These are phyloP conservation scores for Kipferlia bialata DNA, from an alignment of 78 protist genomes.

Conservation along the genomic window DNA sequence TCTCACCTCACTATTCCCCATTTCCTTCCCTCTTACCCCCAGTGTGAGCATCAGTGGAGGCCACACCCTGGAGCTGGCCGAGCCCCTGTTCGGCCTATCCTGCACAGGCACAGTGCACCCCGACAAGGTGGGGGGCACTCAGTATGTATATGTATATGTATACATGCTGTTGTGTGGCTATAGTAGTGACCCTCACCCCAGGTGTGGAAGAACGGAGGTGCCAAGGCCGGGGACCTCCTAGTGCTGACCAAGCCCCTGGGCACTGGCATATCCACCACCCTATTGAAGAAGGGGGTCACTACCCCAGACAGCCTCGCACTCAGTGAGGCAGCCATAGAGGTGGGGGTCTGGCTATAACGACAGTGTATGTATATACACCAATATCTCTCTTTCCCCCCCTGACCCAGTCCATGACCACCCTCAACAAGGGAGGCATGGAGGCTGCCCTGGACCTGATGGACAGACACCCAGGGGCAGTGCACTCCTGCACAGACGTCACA, in stretches of 20 bases:
- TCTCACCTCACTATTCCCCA: too few relatives aligned
- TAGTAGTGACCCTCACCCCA: too few relatives aligned
- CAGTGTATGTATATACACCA: too few relatives aligned
- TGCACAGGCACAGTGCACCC: slow-evolving; percentile 20
- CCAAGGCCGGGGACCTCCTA: slow-evolving; percentile 11
- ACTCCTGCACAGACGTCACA: slow-evolving; percentile 24
- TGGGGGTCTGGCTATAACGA: too few relatives aligned
- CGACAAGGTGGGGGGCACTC: neutral
- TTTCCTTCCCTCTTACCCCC: too few relatives aligned
- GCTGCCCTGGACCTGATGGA: neutral
- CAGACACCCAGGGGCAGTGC: neutral
- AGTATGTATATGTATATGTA: too few relatives aligned
- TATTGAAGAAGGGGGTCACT: slow-evolving; percentile 2
- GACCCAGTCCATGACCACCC: slow-evolving; percentile 4
- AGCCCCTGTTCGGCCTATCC: slow-evolving; percentile 33
- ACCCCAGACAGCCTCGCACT: too few relatives aligned
- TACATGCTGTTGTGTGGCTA: too few relatives aligned
- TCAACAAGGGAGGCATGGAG: slow-evolving; percentile 1
- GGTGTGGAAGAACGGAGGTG: too few relatives aligned
- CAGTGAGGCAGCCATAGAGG: neutral
- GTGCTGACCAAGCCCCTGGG: slow-evolving; percentile 41
- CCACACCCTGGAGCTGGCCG: slow-evolving; percentile 19
- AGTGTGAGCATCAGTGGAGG: slow-evolving; percentile 30
- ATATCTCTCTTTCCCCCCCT: too few relatives aligned
- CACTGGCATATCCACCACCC: neutral